Base-by-base conservation (phyloP, 169 alveolate species). In the Plasmodium knowlesi region DNA sequence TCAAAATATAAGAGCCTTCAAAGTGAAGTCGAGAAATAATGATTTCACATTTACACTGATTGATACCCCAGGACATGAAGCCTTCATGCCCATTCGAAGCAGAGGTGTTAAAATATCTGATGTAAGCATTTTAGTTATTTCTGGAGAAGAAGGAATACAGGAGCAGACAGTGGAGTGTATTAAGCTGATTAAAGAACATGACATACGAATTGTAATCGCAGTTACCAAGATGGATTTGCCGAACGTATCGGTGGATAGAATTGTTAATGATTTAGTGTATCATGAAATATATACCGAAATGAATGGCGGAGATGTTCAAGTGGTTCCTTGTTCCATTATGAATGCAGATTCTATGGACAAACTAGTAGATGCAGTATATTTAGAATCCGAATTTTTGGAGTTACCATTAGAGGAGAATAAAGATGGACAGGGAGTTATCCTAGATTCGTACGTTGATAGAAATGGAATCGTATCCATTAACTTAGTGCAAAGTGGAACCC, bases 11-110 rank as follows among this genome's bases (percentile, higher is more conserved):
- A 99, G 99, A 39, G 99, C 99, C n/a, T 98, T 98, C 96, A 97
- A 98, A 88, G 94, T 97, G 50, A 93, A 78, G 67, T 93, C 96
- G 0, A 71, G 81, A 46, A 98, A 96, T 8, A 67, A 67, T 8
- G 95, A 96, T 5, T 96, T 95, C 10, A 78, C 67, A 28, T 92
- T 98, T 30, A 97, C 99, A 25, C 97, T 98, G 76, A 97, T 98
- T n/a, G 99, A 98, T 85, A 98, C 99, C 10, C 99, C 99, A 19
- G 99, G 99, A 0, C 99, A 98, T 93, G 98, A 98, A 72, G 99
- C 99, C 9, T 98, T 98, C 83, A 92, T 97, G 25, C 96, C 97
- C 57, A 97, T 98, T 97, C 93, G 99, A 84, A 93, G 92, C 32
- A 96, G 99, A 95, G 99, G 99, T 22, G 98, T 98, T 67, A 94